Conservation (phyloP, 139 green algal species). For the Helicosporidium sp. region DNA sequence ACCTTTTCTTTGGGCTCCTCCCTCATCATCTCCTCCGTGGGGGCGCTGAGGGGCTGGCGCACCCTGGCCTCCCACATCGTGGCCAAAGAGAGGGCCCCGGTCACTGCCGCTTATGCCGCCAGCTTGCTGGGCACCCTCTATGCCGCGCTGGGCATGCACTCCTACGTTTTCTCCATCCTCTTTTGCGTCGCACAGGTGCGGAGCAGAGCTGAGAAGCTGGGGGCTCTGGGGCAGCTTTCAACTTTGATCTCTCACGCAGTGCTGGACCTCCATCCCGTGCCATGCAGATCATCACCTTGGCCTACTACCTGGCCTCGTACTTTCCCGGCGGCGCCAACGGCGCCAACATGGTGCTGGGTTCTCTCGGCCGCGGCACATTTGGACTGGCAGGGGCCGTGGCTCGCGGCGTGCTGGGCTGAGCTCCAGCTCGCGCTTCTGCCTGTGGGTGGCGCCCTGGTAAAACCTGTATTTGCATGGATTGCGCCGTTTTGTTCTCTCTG, state of each 20-base stretch:
- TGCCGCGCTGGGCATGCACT: conserved; percentile 58
- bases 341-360: too few species aligned
- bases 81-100: conserved; percentile 49
- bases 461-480: too few species aligned
- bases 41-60: conserved; percentile 55
- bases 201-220: too few species aligned
- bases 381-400: too few species aligned
- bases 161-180: conserved; percentile 68
- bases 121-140: conserved; percentile 68
- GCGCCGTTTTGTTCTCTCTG: too few species aligned
- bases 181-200: conserved; percentile 48
- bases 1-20: conserved; percentile 70
- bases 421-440: too few species aligned
- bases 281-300: not conserved
- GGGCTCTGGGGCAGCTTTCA: not conserved
- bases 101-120: conserved; percentile 55
- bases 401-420: too few species aligned
- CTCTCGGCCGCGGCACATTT: too few species aligned
- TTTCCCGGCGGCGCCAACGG: conserved; percentile 1
- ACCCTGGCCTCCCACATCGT: conserved; percentile 69
- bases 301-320: conserved; percentile 1
- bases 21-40: conserved; percentile 53
- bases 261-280: not conserved
- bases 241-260: not conserved
- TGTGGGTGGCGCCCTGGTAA: too few species aligned